Conservation (phyloP, 495 filamentous ascomycete species). For the Penicillium canescens region DNA sequence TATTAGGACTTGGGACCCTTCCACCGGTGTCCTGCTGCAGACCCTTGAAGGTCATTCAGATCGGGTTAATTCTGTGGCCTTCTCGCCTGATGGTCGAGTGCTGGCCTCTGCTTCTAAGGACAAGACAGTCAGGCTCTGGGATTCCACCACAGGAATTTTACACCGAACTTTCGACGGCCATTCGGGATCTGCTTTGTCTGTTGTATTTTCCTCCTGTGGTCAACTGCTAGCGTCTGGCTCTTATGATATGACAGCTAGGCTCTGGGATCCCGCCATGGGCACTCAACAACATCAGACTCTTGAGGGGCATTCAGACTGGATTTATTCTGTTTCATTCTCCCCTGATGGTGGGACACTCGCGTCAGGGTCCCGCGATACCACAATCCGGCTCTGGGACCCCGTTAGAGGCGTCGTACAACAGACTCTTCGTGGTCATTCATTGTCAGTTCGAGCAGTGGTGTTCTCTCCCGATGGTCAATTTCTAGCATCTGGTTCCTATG, state of each 20-base stretch:
- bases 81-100: constrained; percentile 18
- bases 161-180: too few species aligned
- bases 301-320: constrained; percentile 18
- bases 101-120: constrained; percentile 16
- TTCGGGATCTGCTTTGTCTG: too few species aligned
- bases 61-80: constrained; percentile 8
- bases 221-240: constrained; percentile 26
- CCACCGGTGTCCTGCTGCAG: background rate
- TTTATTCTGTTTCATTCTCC: constrained; percentile 17
- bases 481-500: constrained; percentile 2
- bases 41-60: constrained; percentile 19
- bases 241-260: constrained; percentile 27
- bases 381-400: constrained; percentile 35
- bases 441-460: background rate
- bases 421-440: constrained; percentile 15
- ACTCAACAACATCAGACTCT: constrained; percentile 14
- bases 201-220: constrained; percentile 12
- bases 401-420: constrained; percentile 12
- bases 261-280: constrained; percentile 30
- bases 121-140: constrained; percentile 26
- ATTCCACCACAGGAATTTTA: background rate
- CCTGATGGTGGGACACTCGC: constrained; percentile 25
- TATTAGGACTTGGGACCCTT: constrained; percentile 28
- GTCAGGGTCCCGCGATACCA: constrained; percentile 24
- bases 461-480: background rate